Evolutionary conservation across 352 stramenopile species (phyloP).

Genomic region (Halophytophthora polymorphica): DNA sequence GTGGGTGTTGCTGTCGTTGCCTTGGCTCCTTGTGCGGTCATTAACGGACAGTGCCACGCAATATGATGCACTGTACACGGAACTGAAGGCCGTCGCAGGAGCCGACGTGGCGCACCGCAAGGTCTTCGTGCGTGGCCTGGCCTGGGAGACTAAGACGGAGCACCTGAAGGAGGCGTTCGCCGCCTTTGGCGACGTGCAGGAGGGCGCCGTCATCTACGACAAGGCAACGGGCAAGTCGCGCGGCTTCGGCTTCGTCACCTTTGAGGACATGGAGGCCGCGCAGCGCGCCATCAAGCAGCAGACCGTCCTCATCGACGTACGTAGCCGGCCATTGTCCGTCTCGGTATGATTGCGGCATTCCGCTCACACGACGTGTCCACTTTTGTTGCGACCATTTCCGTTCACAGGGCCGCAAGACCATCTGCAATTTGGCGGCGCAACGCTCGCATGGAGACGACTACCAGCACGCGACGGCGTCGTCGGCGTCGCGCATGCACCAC

Average conservation of each 20-base stretch:
- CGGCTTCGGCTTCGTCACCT: conserved; percentile 68
- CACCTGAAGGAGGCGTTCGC: conserved; percentile 44
- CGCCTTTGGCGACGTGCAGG: conserved; percentile 55
- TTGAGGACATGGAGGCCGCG: conserved; percentile 58
- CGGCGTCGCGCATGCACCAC: conserved; percentile 5
- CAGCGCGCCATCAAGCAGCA: conserved; percentile 46
- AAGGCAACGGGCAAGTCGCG: conserved; percentile 58
- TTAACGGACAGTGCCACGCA: conserved; percentile 44
- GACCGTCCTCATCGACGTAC: conserved; percentile 54
- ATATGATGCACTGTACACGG: conserved; percentile 51
- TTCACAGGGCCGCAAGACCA: conserved; percentile 34
- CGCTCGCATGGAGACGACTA: conserved; percentile 37
- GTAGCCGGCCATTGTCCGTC: conserved; percentile 5
- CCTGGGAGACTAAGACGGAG: conserved; percentile 55
- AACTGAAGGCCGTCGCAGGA: conserved; percentile 56
- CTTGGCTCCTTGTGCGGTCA: conserved; percentile 1
- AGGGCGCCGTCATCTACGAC: conserved; percentile 61
- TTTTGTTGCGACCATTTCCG: not conserved
- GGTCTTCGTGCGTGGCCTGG: conserved; percentile 65
- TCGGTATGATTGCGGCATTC: not conserved
- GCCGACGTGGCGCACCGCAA: conserved; percentile 60
- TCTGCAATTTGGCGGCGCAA: conserved; percentile 53
- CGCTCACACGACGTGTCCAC: not conserved
- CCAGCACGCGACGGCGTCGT: conserved; percentile 18
- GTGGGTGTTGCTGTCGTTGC: not conserved